A percentile compares a stretch with the other conserved stretches of the same genome.
These are phyloP conservation scores for Neurospora tetrasperma DNA, from an alignment of 495 filamentous ascomycete genomes.

Conservation along the genomic window DNA sequence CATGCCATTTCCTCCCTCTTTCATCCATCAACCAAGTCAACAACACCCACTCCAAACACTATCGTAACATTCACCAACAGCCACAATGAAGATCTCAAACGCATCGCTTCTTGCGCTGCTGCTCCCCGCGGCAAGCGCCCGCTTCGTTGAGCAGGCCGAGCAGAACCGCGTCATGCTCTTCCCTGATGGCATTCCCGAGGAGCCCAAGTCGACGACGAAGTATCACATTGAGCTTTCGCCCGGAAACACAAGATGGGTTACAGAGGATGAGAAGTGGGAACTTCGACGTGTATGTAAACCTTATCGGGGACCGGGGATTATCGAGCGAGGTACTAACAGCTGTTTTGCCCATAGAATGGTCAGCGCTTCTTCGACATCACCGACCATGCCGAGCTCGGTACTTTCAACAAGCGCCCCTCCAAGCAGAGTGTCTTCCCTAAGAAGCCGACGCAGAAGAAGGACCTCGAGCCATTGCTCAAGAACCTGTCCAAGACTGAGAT, in stretches of 20 bases:
- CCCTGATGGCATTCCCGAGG: constrained; percentile 20
- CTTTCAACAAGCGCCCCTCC: constrained; percentile 29
- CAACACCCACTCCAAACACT: background rate
- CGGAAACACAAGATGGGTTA: constrained; percentile 76
- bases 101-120: constrained; percentile 36
- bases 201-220: constrained; percentile 35
- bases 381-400: constrained; percentile 49
- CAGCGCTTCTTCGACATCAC: constrained; percentile 95
- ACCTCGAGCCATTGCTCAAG: constrained; percentile 54
- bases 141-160: constrained; percentile 42
- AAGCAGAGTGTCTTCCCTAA: constrained; percentile 49
- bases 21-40: background rate
- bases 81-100: constrained; percentile 33
- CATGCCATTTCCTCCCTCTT: background rate
- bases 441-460: constrained; percentile 53
- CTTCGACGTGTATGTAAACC: constrained; percentile 59
- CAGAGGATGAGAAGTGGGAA: constrained; percentile 90
- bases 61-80: background rate
- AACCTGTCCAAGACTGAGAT: constrained; percentile 69
- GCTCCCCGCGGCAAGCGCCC: constrained; percentile 38
- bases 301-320: background rate
- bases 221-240: constrained; percentile 82
- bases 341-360: constrained; percentile 47
- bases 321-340: background rate
- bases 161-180: constrained; percentile 27